These are phyloP conservation scores for Tetracentron sinense DNA, from an alignment of 164 flowering plant species.

Conservation along the genomic window DNA sequence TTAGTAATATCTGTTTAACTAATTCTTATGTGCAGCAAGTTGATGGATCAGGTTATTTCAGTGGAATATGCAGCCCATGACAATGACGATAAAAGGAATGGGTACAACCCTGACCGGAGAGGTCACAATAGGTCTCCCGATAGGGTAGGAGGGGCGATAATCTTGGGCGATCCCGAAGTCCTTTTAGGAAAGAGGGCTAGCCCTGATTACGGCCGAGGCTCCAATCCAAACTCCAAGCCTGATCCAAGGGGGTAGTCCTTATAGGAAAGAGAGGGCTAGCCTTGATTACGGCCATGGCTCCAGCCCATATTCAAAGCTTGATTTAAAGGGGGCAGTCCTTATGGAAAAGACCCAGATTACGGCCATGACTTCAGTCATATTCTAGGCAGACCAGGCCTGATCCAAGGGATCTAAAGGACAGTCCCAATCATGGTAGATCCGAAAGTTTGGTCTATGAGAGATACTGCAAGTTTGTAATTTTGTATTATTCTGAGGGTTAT, in stretches of 20 bases:
- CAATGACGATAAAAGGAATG: constrained; percentile 77
- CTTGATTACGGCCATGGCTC: constrained; percentile 7
- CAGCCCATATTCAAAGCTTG: too few relatives aligned
- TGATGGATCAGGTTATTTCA: constrained; percentile 84
- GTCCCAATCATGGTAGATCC: constrained; percentile 17
- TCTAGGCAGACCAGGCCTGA: constrained; percentile 8
- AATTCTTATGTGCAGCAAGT: constrained; percentile 49
- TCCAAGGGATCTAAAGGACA: constrained; percentile 3
- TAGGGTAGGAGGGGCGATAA: constrained; percentile 23
- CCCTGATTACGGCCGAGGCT: constrained; percentile 13
- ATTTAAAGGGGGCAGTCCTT: too few relatives aligned
- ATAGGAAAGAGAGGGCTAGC: too few relatives aligned
- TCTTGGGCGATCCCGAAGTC: constrained; percentile 11
- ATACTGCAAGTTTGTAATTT: constrained; percentile 16
- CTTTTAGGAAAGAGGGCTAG: constrained; percentile 19
- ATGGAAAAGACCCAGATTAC: too few relatives aligned
- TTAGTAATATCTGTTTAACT: too few relatives aligned
- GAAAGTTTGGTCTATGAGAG: constrained; percentile 26
- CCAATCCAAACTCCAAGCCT: constrained; percentile 15
- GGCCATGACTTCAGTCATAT: too few relatives aligned
- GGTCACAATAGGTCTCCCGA: constrained; percentile 50
- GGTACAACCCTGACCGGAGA: constrained; percentile 60
- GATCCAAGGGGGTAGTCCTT: not conserved
- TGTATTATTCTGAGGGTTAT: too few relatives aligned
- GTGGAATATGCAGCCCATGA: constrained; percentile 93